Conservation (phyloP, 2,329 filamentous ascomycete species). For the Pseudonectria buxi region DNA sequence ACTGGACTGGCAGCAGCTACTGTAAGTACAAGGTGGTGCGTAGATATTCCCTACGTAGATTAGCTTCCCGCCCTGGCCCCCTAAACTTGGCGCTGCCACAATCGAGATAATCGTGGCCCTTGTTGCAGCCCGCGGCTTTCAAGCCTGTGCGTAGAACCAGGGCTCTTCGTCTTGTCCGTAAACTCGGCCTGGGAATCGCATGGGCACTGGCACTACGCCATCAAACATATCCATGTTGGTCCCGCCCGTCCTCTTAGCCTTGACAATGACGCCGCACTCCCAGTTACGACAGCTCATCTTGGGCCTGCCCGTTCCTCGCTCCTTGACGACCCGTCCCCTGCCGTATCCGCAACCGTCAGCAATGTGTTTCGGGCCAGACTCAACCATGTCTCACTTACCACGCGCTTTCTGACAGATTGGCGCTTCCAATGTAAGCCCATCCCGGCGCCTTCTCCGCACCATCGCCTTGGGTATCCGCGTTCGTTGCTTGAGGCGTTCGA, state of each 20-base stretch:
- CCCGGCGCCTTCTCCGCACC: conserved; percentile 28
- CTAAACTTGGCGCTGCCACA: conserved; percentile 20
- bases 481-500: conserved; percentile 8
- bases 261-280: conserved; percentile 84
- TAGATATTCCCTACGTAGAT: too few species aligned
- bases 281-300: conserved; percentile 87
- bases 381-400: conserved; percentile 53
- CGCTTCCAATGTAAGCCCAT: conserved; percentile 85
- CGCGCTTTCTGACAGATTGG: conserved; percentile 87
- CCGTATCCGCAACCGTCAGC: conserved; percentile 15
- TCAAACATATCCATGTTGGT: conserved; percentile 39
- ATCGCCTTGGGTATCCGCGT: conserved; percentile 12
- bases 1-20: too few species aligned
- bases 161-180: conserved; percentile 38
- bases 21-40: too few species aligned
- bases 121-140: conserved; percentile 10
- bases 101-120: conserved; percentile 15
- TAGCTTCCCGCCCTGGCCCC: not conserved
- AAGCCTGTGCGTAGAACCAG: conserved; percentile 34
- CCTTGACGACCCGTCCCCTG: conserved; percentile 72
- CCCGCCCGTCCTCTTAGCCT: conserved; percentile 8
- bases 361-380: conserved; percentile 13
- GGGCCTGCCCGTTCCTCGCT: conserved; percentile 57
- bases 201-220: conserved; percentile 54
- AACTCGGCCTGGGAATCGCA: conserved; percentile 49